Conservation (phyloP, 108 stramenopile genomes). For the Nitzschia sp. region DNA sequence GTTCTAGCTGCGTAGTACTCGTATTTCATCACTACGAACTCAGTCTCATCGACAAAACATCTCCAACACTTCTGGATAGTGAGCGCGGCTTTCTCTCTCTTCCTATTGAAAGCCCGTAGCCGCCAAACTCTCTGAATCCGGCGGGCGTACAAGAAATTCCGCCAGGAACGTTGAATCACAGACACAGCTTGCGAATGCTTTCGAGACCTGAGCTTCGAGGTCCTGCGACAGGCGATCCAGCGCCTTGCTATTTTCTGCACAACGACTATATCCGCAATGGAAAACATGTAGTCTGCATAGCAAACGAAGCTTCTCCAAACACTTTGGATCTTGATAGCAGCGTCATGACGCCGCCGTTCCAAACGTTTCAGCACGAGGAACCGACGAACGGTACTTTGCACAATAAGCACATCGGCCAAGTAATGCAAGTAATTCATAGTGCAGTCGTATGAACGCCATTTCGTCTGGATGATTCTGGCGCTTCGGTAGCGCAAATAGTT, state of each 20-base stretch:
- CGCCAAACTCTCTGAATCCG: slow-evolving; percentile 4
- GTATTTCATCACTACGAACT: slow-evolving; percentile 46
- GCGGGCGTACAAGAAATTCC: slow-evolving; percentile 20
- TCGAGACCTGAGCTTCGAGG: background rate
- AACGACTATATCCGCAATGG: slow-evolving; percentile 59
- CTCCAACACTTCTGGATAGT: slow-evolving; percentile 40
- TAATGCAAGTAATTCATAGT: slow-evolving; percentile 75
- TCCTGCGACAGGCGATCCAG: slow-evolving; percentile 33
- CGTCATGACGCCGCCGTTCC: slow-evolving; percentile 5
- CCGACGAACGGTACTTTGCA: slow-evolving; percentile 66
- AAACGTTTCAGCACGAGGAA: slow-evolving; percentile 38
- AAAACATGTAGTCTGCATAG: slow-evolving; percentile 48
- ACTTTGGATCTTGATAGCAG: slow-evolving; percentile 50
- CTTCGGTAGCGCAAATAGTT: slow-evolving; percentile 58
- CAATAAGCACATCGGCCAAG: slow-evolving; percentile 71
- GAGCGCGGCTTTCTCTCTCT: slow-evolving; percentile 26
- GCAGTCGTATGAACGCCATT: slow-evolving; percentile 55
- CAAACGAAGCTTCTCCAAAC: slow-evolving; percentile 52
- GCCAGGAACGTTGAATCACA: slow-evolving; percentile 49
- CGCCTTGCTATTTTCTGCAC: slow-evolving; percentile 60
- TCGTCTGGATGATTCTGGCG: slow-evolving; percentile 50
- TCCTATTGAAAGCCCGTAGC: background rate
- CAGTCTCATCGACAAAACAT: slow-evolving; percentile 61
- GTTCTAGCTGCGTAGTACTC: slow-evolving; percentile 40
- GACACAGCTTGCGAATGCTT: slow-evolving; percentile 29